These are phyloP conservation scores for Verticillium dahliae DNA, from an alignment of 2,329 filamentous ascomycete genomes.

Conservation along the genomic window DNA sequence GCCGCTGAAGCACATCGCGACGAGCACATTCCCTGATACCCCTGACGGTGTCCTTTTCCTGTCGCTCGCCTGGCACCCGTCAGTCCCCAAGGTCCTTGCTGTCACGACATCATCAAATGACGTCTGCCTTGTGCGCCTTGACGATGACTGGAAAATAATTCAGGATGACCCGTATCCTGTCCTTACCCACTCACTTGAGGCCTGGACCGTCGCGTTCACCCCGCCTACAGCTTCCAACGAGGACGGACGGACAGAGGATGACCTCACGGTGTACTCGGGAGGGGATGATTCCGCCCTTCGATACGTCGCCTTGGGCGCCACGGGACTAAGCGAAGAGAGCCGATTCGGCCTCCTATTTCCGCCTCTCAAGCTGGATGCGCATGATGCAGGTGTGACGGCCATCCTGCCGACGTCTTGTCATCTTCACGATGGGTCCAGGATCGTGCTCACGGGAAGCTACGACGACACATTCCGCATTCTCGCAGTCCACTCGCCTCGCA, in stretches of 20 bases:
- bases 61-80: slow-evolving; percentile 68
- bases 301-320: slow-evolving; percentile 28
- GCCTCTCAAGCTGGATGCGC: slow-evolving; percentile 26
- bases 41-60: slow-evolving; percentile 59
- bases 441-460: slow-evolving; percentile 84
- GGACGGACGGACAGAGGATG: slow-evolving; percentile 2
- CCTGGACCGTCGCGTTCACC: slow-evolving; percentile 66
- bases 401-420: slow-evolving; percentile 62
- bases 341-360: slow-evolving; percentile 11
- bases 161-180: slow-evolving; percentile 26
- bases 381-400: slow-evolving; percentile 80
- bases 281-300: slow-evolving; percentile 67
- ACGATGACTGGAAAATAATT: slow-evolving; percentile 31
- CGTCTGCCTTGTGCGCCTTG: slow-evolving; percentile 49
- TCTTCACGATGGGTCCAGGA: slow-evolving; percentile 33
- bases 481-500: slow-evolving; percentile 33
- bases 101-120: slow-evolving; percentile 65
- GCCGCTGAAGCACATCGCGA: slow-evolving; percentile 32
- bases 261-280: slow-evolving; percentile 55
- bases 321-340: slow-evolving; percentile 7
- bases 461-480: slow-evolving; percentile 76
- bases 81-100: slow-evolving; percentile 46
- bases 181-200: slow-evolving; percentile 54
- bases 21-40: slow-evolving; percentile 40
- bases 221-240: slow-evolving; percentile 14